Evolutionary conservation across 768 basidiomycete species (phyloP).

Genomic region (Krasilnikovozyma curviuscula): DNA sequence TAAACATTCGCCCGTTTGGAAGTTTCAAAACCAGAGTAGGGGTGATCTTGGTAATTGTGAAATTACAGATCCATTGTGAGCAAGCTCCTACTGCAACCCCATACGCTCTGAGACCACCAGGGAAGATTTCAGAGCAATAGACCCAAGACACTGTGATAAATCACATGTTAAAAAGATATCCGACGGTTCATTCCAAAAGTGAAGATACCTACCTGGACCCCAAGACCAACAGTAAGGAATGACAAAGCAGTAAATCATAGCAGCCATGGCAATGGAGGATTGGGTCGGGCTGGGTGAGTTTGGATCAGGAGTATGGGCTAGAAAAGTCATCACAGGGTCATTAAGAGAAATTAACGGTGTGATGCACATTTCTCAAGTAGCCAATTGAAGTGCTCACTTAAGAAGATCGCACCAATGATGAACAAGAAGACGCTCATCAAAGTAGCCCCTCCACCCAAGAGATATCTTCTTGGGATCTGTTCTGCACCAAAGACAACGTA

Average conservation of each 20-base stretch:
- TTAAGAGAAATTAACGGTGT: neutral
- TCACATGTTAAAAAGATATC: neutral
- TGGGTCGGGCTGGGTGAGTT: too few species aligned
- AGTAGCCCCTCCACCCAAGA: conserved; percentile 1
- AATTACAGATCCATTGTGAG: too few species aligned
- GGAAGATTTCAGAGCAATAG: conserved; percentile 4
- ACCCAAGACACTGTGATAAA: conserved; percentile 11
- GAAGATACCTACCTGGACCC: neutral
- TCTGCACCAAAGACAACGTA: conserved; percentile 28
- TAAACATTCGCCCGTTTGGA: too few species aligned
- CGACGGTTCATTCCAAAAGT: neutral
- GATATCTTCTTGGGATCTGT: too few species aligned
- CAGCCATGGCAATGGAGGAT: neutral
- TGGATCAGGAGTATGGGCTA: neutral
- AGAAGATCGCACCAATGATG: neutral
- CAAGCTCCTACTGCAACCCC: too few species aligned
- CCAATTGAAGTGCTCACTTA: neutral
- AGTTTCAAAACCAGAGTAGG: too few species aligned
- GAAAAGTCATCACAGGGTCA: neutral
- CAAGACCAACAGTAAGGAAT: neutral
- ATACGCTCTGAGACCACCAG: too few species aligned
- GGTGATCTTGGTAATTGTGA: too few species aligned
- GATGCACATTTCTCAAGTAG: neutral
- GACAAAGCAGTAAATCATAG: neutral
- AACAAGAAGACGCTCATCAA: neutral